Percentiles rank a stretch among this genome's conserved stretches.
Conservation (phyloP, 345 rosid genomes). For the Ceriops zippeliana region DNA sequence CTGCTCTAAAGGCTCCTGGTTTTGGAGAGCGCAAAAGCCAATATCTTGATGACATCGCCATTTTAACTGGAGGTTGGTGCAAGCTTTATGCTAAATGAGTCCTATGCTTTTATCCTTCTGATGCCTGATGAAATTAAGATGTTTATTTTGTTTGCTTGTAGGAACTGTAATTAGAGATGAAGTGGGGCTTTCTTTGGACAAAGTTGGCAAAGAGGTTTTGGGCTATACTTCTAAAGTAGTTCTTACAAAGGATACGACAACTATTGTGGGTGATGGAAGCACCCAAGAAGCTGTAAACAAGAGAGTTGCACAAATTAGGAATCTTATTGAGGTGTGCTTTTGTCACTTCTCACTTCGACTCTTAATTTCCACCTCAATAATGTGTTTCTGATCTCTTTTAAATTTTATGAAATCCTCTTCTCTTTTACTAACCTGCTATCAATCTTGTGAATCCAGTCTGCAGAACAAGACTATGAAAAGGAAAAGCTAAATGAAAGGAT, state of each 20-base stretch:
- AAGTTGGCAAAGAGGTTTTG: slow-evolving; percentile 84
- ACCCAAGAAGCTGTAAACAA: slow-evolving; percentile 90
- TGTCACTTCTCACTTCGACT: not conserved
- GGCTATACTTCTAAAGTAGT: slow-evolving; percentile 91
- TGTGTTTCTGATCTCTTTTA: not conserved
- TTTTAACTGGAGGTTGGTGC: slow-evolving; percentile 73
- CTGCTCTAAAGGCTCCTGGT: slow-evolving; percentile 97
- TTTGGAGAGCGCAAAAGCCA: slow-evolving; percentile 96
- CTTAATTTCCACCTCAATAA: not conserved
- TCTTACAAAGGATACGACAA: slow-evolving; percentile 85
- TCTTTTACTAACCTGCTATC: no score
- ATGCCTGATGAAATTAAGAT: not conserved
- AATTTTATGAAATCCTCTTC: not conserved
- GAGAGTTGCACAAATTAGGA: slow-evolving; percentile 87
- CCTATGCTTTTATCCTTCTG: not conserved
- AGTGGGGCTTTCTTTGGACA: slow-evolving; percentile 92
- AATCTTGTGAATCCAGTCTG: slow-evolving; percentile 43
- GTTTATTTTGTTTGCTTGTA: slow-evolving; percentile 20
- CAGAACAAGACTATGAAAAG: slow-evolving; percentile 91
- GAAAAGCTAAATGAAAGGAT: slow-evolving; percentile 93
- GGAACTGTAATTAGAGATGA: slow-evolving; percentile 93
- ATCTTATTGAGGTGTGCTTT: slow-evolving; percentile 67
- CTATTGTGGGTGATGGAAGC: slow-evolving; percentile 97
- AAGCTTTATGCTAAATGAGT: not conserved
- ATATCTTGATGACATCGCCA: slow-evolving; percentile 96